A percentile compares a stretch with the other conserved stretches of the same genome.
These are phyloP conservation scores for Rhodotorula sp. DNA, from an alignment of 1,284 basidiomycete species.

Conservation along the genomic window DNA sequence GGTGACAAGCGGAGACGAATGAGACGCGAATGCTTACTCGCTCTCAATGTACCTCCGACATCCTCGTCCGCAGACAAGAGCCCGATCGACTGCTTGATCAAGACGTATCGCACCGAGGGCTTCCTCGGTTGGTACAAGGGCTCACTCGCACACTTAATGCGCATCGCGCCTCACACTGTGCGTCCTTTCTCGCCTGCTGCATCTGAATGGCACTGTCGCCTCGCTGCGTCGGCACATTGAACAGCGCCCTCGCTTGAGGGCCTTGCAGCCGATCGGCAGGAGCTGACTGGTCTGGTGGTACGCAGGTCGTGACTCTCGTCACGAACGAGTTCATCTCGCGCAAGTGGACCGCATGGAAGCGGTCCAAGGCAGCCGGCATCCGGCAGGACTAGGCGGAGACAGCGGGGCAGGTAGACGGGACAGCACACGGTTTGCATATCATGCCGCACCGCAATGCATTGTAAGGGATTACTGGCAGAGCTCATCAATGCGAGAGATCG, in stretches of 20 bases:
- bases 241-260: not conserved
- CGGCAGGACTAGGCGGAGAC: constrained; percentile 4
- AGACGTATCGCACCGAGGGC: constrained; percentile 89
- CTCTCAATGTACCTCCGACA: not conserved
- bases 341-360: constrained; percentile 34
- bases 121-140: constrained; percentile 91
- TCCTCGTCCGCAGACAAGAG: constrained; percentile 54
- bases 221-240: too few species aligned
- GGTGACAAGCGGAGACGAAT: not conserved
- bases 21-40: not conserved
- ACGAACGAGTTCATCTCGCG: constrained; percentile 43
- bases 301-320: constrained; percentile 44
- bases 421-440: not conserved
- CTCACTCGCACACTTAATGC: constrained; percentile 84
- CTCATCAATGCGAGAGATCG: too few species aligned
- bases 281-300: not conserved
- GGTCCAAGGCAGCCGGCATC: not conserved
- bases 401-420: not conserved
- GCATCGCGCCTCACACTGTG: constrained; percentile 83
- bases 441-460: not conserved
- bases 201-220: not conserved
- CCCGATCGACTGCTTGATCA: constrained; percentile 94
- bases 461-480: too few species aligned
- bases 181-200: not conserved
- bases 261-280: not conserved